Base-by-base conservation (phyloP, 257 asterid genomes). In the Orobanche coerulescens region DNA sequence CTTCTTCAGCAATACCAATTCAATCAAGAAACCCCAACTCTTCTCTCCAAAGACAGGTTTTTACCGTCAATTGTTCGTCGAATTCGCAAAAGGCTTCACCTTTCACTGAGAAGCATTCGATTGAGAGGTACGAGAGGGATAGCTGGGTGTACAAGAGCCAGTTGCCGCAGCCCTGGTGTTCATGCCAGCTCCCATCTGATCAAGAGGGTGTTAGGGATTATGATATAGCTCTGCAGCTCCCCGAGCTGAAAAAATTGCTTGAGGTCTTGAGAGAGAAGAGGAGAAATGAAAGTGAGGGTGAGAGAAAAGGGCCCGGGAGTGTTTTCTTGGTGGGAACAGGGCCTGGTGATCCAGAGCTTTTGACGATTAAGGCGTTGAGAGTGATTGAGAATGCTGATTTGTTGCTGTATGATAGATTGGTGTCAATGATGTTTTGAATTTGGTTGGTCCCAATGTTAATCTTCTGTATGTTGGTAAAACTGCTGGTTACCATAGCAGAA, bases 391-490 rank as follows among this genome's bases (percentile, higher is more conserved):
- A 69, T 60, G 98, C 98, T 68, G 94, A 93, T 79, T 75, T 93
- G 64, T 73, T 88, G 91, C 48, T 89, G 82, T 93, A 93, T 71
- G 98, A 93, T 77, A 69, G 98, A 56, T 72, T 93, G 86, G 98
- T 93, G 68, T 89, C 97, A 86, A 84, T 77, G 92, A 93, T 43
- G 97, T 93, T 24, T 65, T 93, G 84, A 67, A 73, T 71, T 78
- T 86, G 82, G 94, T 93, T 62, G 85, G 88, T 3, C 87, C 86
- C 22, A 39, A 77, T 74, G 97, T 94, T 14, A 86, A 75, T 75
- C 94, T 93, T 76, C 82, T 93, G n/a, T 93, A 93, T 75, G 98
- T 93, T 70, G 98, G 98, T 25, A 93, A 93, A 73, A 93, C 98
- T 71, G 95, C 98, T 68, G 98, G 97, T 0, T 93, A 86, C 69